These are phyloP conservation scores for Ustanciosporium gigantosporum DNA, from an alignment of 1,284 basidiomycete genomes.

Conservation along the genomic window DNA sequence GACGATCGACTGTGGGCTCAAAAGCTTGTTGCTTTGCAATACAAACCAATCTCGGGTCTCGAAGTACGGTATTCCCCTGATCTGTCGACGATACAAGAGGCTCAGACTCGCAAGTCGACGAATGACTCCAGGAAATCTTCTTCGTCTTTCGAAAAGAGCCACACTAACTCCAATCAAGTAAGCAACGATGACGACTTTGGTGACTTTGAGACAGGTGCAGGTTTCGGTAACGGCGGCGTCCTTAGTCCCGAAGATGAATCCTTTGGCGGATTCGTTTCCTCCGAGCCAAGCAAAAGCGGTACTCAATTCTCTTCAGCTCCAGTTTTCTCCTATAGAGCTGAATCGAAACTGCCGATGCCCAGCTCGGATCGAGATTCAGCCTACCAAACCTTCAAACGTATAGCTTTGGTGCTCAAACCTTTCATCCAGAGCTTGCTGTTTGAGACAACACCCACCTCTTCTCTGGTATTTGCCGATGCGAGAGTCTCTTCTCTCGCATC, in stretches of 20 bases:
- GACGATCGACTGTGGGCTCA: conserved; percentile 45
- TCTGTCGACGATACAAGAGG: conserved; percentile 12
- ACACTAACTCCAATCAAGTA: neutral
- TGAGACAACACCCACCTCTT: conserved; percentile 25
- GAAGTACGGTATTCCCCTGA: conserved; percentile 23
- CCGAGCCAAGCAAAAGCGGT: neutral
- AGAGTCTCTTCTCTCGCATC: conserved; percentile 22
- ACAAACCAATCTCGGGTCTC: conserved; percentile 30
- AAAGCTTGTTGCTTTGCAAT: conserved; percentile 28
- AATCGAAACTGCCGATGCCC: conserved; percentile 23
- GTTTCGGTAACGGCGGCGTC: neutral
- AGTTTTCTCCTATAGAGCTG: conserved; percentile 33
- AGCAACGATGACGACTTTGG: conserved; percentile 84
- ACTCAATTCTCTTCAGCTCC: conserved; percentile 28
- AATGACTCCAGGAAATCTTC: neutral
- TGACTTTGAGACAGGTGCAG: conserved; percentile 23
- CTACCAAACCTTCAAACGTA: conserved; percentile 39
- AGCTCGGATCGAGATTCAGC: conserved; percentile 24
- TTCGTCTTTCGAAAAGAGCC: conserved; percentile 3
- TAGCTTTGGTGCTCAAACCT: conserved; percentile 28
- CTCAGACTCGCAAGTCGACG: neutral
- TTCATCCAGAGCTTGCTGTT: conserved; percentile 30
- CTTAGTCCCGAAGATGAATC: conserved; percentile 25
- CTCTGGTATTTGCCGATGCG: conserved; percentile 27
- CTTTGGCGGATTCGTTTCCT: conserved; percentile 69